Conservation (phyloP, 2,329 filamentous ascomycete genomes). For the Trichophaea hybrida region DNA sequence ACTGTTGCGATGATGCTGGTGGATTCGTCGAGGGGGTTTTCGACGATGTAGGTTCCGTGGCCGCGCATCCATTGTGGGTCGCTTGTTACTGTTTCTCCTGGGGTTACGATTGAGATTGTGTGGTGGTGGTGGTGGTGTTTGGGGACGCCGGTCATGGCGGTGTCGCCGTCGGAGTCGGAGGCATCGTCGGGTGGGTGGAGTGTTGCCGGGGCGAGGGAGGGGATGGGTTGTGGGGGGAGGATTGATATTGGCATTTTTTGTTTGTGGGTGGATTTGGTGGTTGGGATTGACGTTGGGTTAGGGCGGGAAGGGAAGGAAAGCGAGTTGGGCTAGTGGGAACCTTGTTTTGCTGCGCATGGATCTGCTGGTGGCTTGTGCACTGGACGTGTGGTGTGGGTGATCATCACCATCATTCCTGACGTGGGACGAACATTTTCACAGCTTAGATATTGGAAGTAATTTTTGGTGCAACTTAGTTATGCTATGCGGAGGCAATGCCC, state of each 20-base stretch:
- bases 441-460: too few species aligned
- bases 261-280: conserved; percentile 3
- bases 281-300: not conserved
- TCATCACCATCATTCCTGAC: too few species aligned
- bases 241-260: conserved; percentile 45
- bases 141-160: conserved; percentile 34
- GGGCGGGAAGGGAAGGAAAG: not conserved
- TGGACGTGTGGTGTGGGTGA: too few species aligned
- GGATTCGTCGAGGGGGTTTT: conserved; percentile 38
- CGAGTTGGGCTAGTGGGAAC: not conserved
- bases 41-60: conserved; percentile 69
- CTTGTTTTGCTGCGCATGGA: not conserved
- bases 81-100: conserved; percentile 73
- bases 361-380: not conserved
- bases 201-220: not conserved
- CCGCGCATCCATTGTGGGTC: conserved; percentile 98
- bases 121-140: conserved; percentile 31
- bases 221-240: conserved; percentile 37
- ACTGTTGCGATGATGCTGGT: conserved; percentile 68
- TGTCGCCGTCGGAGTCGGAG: conserved; percentile 37
- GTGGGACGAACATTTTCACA: too few species aligned
- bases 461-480: too few species aligned
- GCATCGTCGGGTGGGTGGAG: conserved; percentile 28
- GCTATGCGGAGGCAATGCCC: too few species aligned
- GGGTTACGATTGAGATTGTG: conserved; percentile 54